Evolutionary conservation across 1,139 yeast species (phyloP).

Genomic region (Pichia sp.): DNA sequence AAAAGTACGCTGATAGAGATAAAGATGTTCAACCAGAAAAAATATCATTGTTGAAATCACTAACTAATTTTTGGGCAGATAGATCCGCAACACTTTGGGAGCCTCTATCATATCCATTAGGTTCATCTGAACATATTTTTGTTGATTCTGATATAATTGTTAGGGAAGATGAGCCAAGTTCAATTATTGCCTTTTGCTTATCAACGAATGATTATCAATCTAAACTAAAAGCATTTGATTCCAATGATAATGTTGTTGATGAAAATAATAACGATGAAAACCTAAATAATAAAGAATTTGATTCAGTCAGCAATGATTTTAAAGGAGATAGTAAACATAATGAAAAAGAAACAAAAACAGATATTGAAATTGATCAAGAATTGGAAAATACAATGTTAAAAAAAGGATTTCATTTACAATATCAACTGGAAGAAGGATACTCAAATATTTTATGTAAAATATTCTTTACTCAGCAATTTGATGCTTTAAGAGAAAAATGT

Average conservation of each 20-base stretch:
- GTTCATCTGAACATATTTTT: slow-evolving; percentile 80
- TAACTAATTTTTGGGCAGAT: slow-evolving; percentile 96
- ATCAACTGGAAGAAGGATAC: slow-evolving; percentile 82
- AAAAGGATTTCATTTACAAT: slow-evolving; percentile 82
- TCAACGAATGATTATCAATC: slow-evolving; percentile 71
- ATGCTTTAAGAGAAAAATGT: slow-evolving; percentile 82
- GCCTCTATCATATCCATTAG: slow-evolving; percentile 78
- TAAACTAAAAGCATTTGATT: slow-evolving; percentile 16
- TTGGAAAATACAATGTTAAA: slow-evolving; percentile 71
- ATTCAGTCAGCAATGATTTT: background rate
- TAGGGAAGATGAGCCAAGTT: slow-evolving; percentile 95
- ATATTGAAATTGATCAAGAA: background rate
- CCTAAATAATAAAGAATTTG: background rate
- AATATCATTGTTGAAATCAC: slow-evolving; percentile 70
- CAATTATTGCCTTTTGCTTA: slow-evolving; percentile 86
- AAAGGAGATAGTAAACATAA: background rate
- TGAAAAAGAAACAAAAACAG: background rate
- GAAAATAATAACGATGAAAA: background rate
- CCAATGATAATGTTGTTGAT: background rate
- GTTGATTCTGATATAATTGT: slow-evolving; percentile 92
- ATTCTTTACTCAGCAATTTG: slow-evolving; percentile 94
- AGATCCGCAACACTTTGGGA: slow-evolving; percentile 95
- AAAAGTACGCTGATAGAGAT: background rate
- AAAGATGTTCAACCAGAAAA: slow-evolving; percentile 41
- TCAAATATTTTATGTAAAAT: slow-evolving; percentile 86